Conservation (phyloP, 805 yeast genomes). For the Candida odintsovae region DNA sequence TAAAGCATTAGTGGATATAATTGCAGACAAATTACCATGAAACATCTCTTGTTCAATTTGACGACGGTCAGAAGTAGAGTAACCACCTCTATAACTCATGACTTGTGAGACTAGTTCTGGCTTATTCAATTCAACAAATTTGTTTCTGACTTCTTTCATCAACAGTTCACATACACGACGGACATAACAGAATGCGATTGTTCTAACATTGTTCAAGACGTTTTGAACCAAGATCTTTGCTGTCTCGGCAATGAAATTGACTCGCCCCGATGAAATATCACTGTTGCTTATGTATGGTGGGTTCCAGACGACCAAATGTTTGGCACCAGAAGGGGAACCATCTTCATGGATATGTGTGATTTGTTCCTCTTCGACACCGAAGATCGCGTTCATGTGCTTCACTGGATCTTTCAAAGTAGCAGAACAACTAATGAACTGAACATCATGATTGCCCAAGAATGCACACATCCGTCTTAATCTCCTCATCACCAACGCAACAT, state of each 20-base stretch:
- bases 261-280: constrained; percentile 57
- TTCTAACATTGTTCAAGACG: constrained; percentile 58
- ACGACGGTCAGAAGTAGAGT: constrained; percentile 79
- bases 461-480: constrained; percentile 64
- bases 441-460: constrained; percentile 42
- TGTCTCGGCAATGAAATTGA: constrained; percentile 67
- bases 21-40: constrained; percentile 75
- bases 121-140: constrained; percentile 39
- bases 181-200: constrained; percentile 87
- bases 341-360: constrained; percentile 62
- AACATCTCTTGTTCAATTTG: constrained; percentile 88
- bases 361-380: constrained; percentile 54
- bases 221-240: constrained; percentile 68
- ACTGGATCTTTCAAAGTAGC: constrained; percentile 83
- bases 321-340: constrained; percentile 85
- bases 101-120: constrained; percentile 51
- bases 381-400: constrained; percentile 64
- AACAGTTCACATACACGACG: constrained; percentile 81
- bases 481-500: constrained; percentile 81
- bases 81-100: constrained; percentile 95
- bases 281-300: constrained; percentile 64
- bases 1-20: constrained; percentile 90
- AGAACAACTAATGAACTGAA: constrained; percentile 82
- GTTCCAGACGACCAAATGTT: constrained; percentile 75
- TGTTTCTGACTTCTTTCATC: constrained; percentile 74